A percentile compares a stretch with the other conserved stretches of the same genome.
Conservation (phyloP, 768 basidiomycete species). For the Podaxis carcinomalis region DNA sequence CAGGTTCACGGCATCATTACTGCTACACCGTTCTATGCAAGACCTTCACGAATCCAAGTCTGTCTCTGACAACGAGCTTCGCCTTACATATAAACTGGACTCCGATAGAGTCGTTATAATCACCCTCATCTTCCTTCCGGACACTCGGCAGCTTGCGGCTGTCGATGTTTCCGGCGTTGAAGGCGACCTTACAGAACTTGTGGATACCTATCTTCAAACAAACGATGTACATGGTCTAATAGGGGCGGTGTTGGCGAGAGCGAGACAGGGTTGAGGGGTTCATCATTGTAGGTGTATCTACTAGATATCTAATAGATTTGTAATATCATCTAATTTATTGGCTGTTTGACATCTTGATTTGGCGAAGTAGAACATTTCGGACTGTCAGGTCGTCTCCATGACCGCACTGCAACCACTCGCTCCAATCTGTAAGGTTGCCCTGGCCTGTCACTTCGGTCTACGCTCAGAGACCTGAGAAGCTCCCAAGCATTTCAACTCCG, state of each 20-base stretch:
- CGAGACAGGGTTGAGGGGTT: slow-evolving; percentile 14
- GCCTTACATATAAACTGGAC: slow-evolving; percentile 57
- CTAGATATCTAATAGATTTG: neutral
- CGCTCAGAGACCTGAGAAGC: no score
- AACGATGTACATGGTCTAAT: slow-evolving; percentile 66
- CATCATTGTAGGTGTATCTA: neutral
- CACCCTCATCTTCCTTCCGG: slow-evolving; percentile 63
- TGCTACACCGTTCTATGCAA: slow-evolving; percentile 58
- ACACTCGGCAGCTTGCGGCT: slow-evolving; percentile 60
- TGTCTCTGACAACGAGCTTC: slow-evolving; percentile 73
- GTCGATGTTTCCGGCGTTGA: slow-evolving; percentile 51
- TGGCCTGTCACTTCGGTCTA: no score
- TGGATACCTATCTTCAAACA: slow-evolving; percentile 57
- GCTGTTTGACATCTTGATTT: neutral
- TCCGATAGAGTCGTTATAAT: slow-evolving; percentile 33
- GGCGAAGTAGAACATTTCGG: neutral
- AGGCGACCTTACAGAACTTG: slow-evolving; percentile 52
- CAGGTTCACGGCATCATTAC: slow-evolving; percentile 71
- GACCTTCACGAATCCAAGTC: slow-evolving; percentile 55
- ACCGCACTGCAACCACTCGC: neutral
- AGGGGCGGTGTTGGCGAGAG: slow-evolving; percentile 52
- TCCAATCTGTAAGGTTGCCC: no score
- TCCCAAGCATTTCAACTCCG: no score
- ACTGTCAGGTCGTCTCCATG: neutral
- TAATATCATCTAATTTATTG: neutral